Evolutionary conservation across 1,284 basidiomycete genomes (phyloP).

Genomic region (Trichosporon coremiiforme): DNA sequence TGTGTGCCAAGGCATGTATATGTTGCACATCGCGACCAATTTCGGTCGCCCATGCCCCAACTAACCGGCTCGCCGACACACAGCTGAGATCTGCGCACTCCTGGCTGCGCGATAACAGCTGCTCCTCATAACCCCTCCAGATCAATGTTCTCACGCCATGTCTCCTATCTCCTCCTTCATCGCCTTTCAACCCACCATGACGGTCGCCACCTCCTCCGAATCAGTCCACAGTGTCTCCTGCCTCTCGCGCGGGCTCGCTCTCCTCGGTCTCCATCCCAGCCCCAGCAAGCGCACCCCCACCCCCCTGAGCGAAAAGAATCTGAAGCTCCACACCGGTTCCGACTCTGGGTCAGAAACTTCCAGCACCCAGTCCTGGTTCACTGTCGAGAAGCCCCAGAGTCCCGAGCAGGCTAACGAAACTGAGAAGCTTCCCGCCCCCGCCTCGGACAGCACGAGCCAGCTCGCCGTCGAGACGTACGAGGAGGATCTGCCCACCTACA

Average conservation of each 20-base stretch:
- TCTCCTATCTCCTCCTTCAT: neutral
- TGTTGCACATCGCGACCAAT: too few relatives aligned
- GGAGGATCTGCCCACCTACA: neutral
- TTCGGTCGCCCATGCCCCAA: too few relatives aligned
- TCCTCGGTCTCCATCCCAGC: neutral
- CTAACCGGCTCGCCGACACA: too few relatives aligned
- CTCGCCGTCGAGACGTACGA: neutral
- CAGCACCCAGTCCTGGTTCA: constrained; percentile 5
- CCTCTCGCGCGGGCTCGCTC: neutral
- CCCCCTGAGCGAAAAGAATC: neutral
- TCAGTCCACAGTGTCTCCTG: neutral
- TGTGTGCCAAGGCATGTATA: too few relatives aligned
- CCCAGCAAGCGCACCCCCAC: neutral
- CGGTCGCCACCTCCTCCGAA: neutral
- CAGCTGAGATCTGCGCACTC: too few relatives aligned
- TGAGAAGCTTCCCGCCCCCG: too few relatives aligned
- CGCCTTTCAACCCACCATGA: neutral
- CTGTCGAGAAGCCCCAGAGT: neutral
- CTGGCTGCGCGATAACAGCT: too few relatives aligned
- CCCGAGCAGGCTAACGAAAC: too few relatives aligned
- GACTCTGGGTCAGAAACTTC: neutral
- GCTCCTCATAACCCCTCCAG: neutral
- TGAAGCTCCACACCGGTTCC: neutral
- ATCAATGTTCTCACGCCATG: neutral
- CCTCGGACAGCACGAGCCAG: neutral